phyloP scores from a whole-genome alignment of 1,284 basidiomycete genomes.

The Takashimella tepidaria region DNA sequence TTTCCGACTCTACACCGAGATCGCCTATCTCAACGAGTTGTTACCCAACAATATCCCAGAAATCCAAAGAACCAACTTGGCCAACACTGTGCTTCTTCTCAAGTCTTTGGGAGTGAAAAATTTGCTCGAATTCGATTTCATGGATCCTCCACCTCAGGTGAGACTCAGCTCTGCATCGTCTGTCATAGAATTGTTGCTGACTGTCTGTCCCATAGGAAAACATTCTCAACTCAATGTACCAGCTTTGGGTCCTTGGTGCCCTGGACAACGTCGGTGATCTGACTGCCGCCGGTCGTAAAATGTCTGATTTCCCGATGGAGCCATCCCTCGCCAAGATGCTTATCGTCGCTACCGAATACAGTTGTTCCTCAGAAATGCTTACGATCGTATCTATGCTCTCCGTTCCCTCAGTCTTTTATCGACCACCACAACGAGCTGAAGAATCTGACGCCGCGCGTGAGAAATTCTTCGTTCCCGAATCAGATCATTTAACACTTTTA shows the following conservation, averaged over 20 bases:
- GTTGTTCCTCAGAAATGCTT: slow-evolving; percentile 90
- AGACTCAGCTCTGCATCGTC: neutral
- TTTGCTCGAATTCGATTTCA: slow-evolving; percentile 96
- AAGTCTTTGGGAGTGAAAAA: slow-evolving; percentile 94
- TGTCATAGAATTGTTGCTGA: neutral
- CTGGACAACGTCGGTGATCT: slow-evolving; percentile 97
- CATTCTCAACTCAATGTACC: slow-evolving; percentile 97
- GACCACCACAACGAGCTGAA: slow-evolving; percentile 90
- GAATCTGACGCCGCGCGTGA: slow-evolving; percentile 94
- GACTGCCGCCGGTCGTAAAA: slow-evolving; percentile 85
- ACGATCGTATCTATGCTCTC: slow-evolving; percentile 99
- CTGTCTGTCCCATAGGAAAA: slow-evolving; percentile 64
- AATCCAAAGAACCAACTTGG: slow-evolving; percentile 95
- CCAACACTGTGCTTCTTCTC: slow-evolving; percentile 89
- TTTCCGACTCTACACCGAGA: slow-evolving; percentile 95
- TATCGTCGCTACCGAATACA: slow-evolving; percentile 88
- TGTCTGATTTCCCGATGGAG: slow-evolving; percentile 98
- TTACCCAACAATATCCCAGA: slow-evolving; percentile 97
- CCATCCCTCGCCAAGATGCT: slow-evolving; percentile 98
- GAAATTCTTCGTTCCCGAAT: slow-evolving; percentile 97
- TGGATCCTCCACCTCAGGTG: slow-evolving; percentile 80
- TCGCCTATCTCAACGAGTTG: slow-evolving; percentile 90
- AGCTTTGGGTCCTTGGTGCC: slow-evolving; percentile 96
- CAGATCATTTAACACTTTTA: slow-evolving; percentile 89
- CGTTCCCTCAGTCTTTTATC: slow-evolving; percentile 93